phyloP scores from a whole-genome alignment of 129 eudicot genomes.

The Deinandra increscens region DNA sequence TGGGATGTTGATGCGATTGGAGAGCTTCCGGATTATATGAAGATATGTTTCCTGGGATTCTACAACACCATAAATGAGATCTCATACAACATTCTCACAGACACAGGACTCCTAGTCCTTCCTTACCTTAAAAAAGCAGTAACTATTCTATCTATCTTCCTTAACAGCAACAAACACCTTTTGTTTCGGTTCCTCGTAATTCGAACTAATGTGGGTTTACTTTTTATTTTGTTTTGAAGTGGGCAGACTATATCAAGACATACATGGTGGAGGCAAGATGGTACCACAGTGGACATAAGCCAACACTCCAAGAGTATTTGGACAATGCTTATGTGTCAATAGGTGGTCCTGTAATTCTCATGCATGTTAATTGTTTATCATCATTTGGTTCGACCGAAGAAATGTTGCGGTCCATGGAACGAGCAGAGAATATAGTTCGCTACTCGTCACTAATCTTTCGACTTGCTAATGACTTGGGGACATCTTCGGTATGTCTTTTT shows the following conservation, averaged over 20 bases:
- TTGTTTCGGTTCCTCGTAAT: neutral
- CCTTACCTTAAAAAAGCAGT: slow-evolving; percentile 11
- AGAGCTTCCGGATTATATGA: slow-evolving; percentile 16
- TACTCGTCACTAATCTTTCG: slow-evolving; percentile 30
- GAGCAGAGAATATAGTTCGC: slow-evolving; percentile 14
- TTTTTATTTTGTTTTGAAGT: neutral
- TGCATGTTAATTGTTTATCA: slow-evolving; percentile 3
- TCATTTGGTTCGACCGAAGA: slow-evolving; percentile 10
- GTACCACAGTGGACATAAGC: slow-evolving; percentile 12
- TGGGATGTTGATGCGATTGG: slow-evolving; percentile 15
- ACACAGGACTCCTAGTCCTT: neutral
- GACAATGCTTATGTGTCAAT: slow-evolving; percentile 16
- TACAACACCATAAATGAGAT: slow-evolving; percentile 22
- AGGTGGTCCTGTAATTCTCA: neutral
- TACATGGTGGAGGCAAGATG: slow-evolving; percentile 11
- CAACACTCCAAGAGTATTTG: slow-evolving; percentile 13
- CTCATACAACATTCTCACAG: neutral
- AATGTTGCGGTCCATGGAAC: slow-evolving; percentile 3
- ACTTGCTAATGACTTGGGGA: slow-evolving; percentile 42
- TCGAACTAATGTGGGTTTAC: neutral
- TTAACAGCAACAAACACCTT: neutral
- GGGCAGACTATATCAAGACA: slow-evolving; percentile 9
- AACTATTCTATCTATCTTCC: neutral
- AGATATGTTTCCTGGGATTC: slow-evolving; percentile 15
- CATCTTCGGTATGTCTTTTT: slow-evolving; percentile 32